Base-by-base conservation (phyloP, 225 moss, liverwort and hornwort species). In the Pleurozium schreberi region DNA sequence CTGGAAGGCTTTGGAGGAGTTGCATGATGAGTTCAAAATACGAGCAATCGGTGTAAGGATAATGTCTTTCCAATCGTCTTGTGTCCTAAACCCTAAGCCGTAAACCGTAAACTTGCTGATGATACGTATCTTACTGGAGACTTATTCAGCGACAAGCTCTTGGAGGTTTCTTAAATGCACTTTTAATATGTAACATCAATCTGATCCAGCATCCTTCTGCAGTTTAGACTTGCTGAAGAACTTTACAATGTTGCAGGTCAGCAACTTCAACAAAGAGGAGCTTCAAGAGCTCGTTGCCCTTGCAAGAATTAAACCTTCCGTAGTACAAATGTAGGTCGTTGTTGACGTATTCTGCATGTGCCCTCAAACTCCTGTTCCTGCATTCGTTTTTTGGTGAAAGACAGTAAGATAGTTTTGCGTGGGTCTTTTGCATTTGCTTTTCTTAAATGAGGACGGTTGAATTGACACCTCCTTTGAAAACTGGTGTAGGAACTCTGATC, bases 221-320 rank as follows among this genome's bases (percentile, higher is more conserved):
- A n/a, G 20, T 88, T 84, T 84, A 69, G 58, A 62, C 63, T 55
- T 86, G 75, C 91, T 90, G 71, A 90, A 85, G 62, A 57, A 63
- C 42, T 71, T 8, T 71, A 58, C 67, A 11, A 58, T 88, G 84
- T 47, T 78, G 30, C 91, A 93, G 91, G 92, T 93, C 47, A 93
- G 93, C 73, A 93, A 93, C 88, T 93, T 93, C 84, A 88, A 92
- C 76, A 85, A 92, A 68, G 88, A 62, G 85, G 92, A 93, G 87
- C 87, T 93, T 86, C 84, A 90, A 82, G 91, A 93, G 86, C 88
- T 93, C 47, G 69, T 84, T 76, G 88, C 83, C 16, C 47, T 50
- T 67, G 88, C 93, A 79, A 92, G 92, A 87, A 73, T 92, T 61
- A 92, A 93, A 87, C 93, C 93, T 73, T 88, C 89, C 6, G 78